Percentiles rank a stretch among this genome's conserved stretches.
These are phyloP conservation scores for Gonium pectorale DNA, from an alignment of 139 green algal species.

Conservation along the genomic window DNA sequence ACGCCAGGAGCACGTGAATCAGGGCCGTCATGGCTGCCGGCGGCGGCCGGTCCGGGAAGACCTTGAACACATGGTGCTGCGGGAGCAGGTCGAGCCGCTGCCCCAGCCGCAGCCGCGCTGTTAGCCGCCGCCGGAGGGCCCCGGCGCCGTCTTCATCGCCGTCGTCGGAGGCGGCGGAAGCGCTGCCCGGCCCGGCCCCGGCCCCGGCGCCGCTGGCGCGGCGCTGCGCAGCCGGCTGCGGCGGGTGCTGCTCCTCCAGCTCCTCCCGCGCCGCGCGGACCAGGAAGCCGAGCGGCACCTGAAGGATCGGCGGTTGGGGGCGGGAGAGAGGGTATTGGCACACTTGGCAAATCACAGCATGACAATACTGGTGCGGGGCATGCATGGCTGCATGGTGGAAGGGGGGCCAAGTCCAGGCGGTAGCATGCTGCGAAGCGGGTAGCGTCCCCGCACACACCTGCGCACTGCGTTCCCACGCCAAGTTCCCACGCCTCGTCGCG, in stretches of 20 bases:
- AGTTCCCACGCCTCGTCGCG: too few relatives aligned
- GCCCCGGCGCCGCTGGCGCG: background rate
- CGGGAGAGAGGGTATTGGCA: too few relatives aligned
- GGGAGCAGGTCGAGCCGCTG: conserved; percentile 39
- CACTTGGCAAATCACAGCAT: too few relatives aligned
- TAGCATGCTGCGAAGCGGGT: too few relatives aligned
- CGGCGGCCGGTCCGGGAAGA: conserved; percentile 11
- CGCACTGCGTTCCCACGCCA: too few relatives aligned
- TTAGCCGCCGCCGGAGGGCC: background rate
- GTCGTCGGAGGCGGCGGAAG: too few relatives aligned
- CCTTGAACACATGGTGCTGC: conserved; percentile 49
- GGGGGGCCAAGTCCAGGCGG: too few relatives aligned
- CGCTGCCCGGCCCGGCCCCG: background rate
- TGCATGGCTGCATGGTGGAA: too few relatives aligned
- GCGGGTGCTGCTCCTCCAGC: background rate
- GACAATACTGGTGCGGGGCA: too few relatives aligned
- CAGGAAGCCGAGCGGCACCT: conserved; percentile 43
- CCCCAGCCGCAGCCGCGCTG: background rate
- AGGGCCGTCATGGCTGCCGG: background rate
- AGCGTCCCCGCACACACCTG: too few relatives aligned
- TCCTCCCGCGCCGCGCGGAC: background rate
- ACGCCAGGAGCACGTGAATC: background rate
- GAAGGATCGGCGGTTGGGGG: background rate
- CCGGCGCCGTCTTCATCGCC: too few relatives aligned
- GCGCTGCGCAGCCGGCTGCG: background rate